Evolutionary conservation across 1,139 yeast species (phyloP), one percentile per base, ranked within the genome.

Genomic region (Blastobotrys arbuscula): DNA sequence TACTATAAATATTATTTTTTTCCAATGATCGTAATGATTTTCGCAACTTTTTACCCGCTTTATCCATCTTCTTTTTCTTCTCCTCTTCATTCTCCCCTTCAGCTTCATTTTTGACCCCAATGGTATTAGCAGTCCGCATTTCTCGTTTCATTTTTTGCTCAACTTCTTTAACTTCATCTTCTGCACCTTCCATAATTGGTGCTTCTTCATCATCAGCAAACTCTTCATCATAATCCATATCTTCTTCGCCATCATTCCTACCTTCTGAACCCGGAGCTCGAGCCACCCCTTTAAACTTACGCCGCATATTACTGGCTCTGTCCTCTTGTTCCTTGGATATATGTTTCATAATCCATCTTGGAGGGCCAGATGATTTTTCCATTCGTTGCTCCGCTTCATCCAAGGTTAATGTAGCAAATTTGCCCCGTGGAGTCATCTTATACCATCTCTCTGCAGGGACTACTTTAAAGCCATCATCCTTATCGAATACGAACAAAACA

Each of bases 171-270:
- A 88, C 86, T 63, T 92, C 98, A 61, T 88, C 95, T 63, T 92
- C 98, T 52, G 90, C 89, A 45, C 97, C 97, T 62, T 92, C 98
- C 77, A 92, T 82, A 52, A 90, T 86, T 26, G 98, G 98, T 1
- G 97, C 97, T 66, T 92, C 98, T 69, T 92, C 98, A 66, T 92
- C 98, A 67, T 92, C 98, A 20, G 95, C 97, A 68, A 92, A 92
- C 64, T 90, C 97, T 64, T 92, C 98, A 57, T 92, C 97, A 61
- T 77, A 94, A 70, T 92, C 98, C 58, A 90, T 71, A 63, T 90
- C 97, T 57, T 90, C 97, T 56, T 86, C 90, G 54, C 88, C 96
- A 58, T 82, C 88, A 55, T 82, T 69, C 73, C 78, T 35, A 23
- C 33, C 38, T 13, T 19, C 42, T 18, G 20, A 39, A 2, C 40